Base-by-base conservation (phyloP, 495 filamentous ascomycete genomes). In the Neurospora tetrasperma region DNA sequence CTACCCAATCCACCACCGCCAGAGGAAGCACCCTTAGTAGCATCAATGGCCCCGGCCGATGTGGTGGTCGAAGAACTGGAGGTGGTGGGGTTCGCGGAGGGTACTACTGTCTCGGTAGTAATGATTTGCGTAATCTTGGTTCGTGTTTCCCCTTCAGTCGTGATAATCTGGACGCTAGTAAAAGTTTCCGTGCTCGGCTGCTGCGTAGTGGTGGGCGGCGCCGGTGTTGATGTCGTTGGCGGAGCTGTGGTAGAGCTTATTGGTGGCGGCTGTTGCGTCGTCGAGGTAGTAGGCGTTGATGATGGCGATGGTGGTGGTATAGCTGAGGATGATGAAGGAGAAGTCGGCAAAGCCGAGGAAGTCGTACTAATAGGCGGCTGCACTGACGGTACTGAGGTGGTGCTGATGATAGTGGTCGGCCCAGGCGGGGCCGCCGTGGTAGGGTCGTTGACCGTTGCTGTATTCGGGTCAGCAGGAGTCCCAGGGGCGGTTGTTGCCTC, bases 1-100 rank as follows among this genome's bases (percentile, higher is more conserved):
- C 73, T 78, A 78, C 78, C 48, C 72, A 84, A 71, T 1, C 76
- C 77, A 3, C 76, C 77, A 4, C 78, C 76, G 68, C 78, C 83
- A 23, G 82, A 73, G 41, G 54, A 66, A 66, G 54, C 54, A 16
- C 77, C 79, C 18, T 77, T 69, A 43, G 77, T 79, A 6, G 82
- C 73, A 72, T 69, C 81, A 59, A 84, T 81, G 74, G 79, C 71
- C 41, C 71, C 76, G 40, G 69, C 72, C 0, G 81, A 20, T 27
- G 76, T 78, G 35, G 76, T 71, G 73, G 83, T 70, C 42, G 76
- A 69, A 42, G 74, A 39, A 48, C 76, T 27, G 20, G 78, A 69
- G 35, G 77, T 71, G 42, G 72, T 70, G n/a, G 71, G 39, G 5
- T 43, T 54, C 7, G 42, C 27, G 18, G 59, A n/a, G n/a, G 20